Evolutionary conservation across 768 basidiomycete genomes (phyloP).

Genomic region (Rhodotorula graminis): DNA sequence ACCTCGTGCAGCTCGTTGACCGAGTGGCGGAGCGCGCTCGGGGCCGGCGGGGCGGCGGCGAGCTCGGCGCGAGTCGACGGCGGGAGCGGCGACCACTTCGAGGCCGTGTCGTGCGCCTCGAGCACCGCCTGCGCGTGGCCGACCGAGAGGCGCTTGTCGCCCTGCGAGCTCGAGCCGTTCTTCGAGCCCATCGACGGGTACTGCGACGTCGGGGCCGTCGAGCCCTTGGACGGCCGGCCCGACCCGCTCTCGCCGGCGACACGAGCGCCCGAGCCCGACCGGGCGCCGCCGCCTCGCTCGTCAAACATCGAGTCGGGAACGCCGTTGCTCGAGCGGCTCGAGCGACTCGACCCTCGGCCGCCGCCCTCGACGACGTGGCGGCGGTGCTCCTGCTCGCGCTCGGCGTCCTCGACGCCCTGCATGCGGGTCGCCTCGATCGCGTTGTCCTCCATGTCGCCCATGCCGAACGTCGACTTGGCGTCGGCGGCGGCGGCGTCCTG

Average conservation of each 20-base stretch:
- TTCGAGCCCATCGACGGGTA: slow-evolving; percentile 8
- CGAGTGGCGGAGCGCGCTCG: background rate
- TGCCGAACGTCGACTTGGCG: background rate
- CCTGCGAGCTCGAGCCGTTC: slow-evolving; percentile 15
- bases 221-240: background rate
- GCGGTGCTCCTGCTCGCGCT: background rate
- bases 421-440: slow-evolving; percentile 6
- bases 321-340: background rate
- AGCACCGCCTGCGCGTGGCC: background rate
- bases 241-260: background rate
- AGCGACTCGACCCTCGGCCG: background rate
- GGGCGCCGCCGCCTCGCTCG: background rate
- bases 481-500: background rate
- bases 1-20: background rate
- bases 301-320: background rate
- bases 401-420: background rate
- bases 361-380: background rate
- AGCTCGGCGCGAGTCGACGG: too few species aligned
- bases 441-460: slow-evolving; percentile 10
- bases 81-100: too few species aligned
- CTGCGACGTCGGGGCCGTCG: slow-evolving; percentile 26
- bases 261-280: background rate
- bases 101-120: too few species aligned
- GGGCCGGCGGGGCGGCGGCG: background rate
- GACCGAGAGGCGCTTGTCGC: background rate